phyloP scores from a whole-genome alignment of 208 protist genomes.

The Crithidia expoeki region DNA sequence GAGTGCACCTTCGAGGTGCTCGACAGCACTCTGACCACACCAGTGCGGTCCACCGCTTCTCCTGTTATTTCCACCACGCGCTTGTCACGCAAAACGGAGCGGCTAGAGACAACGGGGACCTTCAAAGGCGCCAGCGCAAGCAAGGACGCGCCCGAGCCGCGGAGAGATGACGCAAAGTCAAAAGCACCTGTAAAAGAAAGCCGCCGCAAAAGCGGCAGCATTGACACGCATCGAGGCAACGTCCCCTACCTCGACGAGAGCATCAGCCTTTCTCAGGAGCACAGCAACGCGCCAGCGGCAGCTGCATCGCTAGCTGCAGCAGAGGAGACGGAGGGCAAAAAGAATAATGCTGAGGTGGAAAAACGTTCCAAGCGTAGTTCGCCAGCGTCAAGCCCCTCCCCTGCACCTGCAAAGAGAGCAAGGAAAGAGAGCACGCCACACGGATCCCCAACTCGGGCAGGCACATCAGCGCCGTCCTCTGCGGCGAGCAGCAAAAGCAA shows the following conservation, averaged over 20 bases:
- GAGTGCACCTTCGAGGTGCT: slow-evolving; percentile 43
- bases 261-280: slow-evolving; percentile 1
- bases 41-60: background rate
- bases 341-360: too few species aligned
- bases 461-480: background rate
- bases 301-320: background rate
- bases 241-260: slow-evolving; percentile 22
- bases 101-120: background rate
- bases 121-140: background rate
- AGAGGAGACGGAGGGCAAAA: background rate
- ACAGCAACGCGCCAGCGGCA: background rate
- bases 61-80: background rate
- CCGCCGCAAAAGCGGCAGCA: background rate
- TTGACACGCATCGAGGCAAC: slow-evolving; percentile 11
- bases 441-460: background rate
- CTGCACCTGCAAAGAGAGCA: slow-evolving; percentile 11
- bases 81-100: slow-evolving; percentile 22
- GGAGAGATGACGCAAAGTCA: background rate
- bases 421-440: background rate
- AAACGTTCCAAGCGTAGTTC: background rate
- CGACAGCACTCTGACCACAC: background rate
- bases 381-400: background rate
- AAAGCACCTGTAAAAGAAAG: background rate
- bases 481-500: background rate
- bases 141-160: background rate